Percentiles rank a stretch among this genome's conserved stretches.
phyloP scores from a whole-genome alignment of 371 early-diverging fungal species.

The Saksenaea oblongispora region DNA sequence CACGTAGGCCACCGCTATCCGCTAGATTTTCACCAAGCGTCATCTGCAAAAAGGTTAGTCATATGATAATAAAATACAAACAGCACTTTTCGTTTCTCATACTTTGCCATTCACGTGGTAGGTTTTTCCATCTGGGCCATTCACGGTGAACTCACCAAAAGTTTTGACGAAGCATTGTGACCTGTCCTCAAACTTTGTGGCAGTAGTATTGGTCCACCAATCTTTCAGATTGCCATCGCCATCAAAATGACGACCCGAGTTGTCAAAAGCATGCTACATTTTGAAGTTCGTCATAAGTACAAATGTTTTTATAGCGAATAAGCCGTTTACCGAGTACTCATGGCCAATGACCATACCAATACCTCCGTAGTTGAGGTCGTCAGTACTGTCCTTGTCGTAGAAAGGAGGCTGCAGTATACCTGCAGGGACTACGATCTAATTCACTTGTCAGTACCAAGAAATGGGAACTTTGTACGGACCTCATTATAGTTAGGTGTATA shows the following conservation, averaged over 20 bases:
- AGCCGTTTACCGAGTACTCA: slow-evolving; percentile 53
- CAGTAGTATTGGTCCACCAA: slow-evolving; percentile 67
- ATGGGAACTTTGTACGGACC: slow-evolving; percentile 7
- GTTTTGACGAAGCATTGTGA: slow-evolving; percentile 65
- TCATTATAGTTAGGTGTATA: slow-evolving; percentile 57
- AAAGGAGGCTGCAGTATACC: slow-evolving; percentile 63
- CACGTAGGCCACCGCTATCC: slow-evolving; percentile 67
- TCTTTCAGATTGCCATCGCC: slow-evolving; percentile 34
- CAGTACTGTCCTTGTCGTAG: slow-evolving; percentile 35
- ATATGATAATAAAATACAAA: not conserved
- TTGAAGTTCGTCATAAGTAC: not conserved
- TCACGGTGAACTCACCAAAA: slow-evolving; percentile 51
- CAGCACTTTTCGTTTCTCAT: not conserved
- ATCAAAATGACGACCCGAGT: slow-evolving; percentile 56
- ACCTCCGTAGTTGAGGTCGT: slow-evolving; percentile 55
- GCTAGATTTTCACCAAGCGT: slow-evolving; percentile 74
- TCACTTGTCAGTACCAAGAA: not conserved
- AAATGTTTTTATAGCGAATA: not conserved
- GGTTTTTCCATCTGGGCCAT: slow-evolving; percentile 23
- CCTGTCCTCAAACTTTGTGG: slow-evolving; percentile 46
- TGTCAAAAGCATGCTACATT: slow-evolving; percentile 49
- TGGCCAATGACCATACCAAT: slow-evolving; percentile 64
- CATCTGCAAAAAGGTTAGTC: slow-evolving; percentile 7
- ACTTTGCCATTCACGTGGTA: slow-evolving; percentile 46
- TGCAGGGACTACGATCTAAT: slow-evolving; percentile 60